Evolutionary conservation across 1,284 basidiomycete genomes (phyloP), one percentile per base, ranked within the genome.

Genomic region (Naganishia sp.): DNA sequence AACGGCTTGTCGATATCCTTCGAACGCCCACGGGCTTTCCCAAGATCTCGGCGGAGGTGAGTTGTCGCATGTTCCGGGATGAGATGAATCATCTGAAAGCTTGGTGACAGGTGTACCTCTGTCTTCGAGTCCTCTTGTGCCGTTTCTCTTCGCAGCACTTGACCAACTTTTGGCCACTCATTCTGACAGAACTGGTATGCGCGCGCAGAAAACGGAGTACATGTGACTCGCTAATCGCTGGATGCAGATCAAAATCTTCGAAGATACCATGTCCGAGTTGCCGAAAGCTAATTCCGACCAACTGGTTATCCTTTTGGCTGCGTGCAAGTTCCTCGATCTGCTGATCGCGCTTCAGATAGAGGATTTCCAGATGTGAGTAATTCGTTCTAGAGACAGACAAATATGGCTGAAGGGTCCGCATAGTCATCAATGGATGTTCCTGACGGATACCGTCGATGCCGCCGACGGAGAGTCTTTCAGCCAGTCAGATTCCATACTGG

Each of bases 381-480:
- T 21, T 11, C 23, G 0, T 18, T 18, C 52, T 0, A 9, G 3
- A 35, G 3, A 32, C 18, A 17, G 51, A 15, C 15, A 9, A 5
- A 41, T 43, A 21, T 46, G 21, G 53, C 45, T 46, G 45, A 46
- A 13, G 45, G 15, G 18, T 0, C 43, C 17, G 2, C 28, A 10
- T 32, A 96, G 94, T 71, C 91, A 99, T 77, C 94, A 99, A 83
- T 99, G 96, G 95, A 90, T 97, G 72, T 99, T 99, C 75, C 87
- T 98, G 63, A 96, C 94, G 0, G 96, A 99, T 77, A 98, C 95
- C 0, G 90, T 94, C 6, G 96, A 99, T 74, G 94, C 94, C 0
- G 86, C 94, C 13, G 94, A 94, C 77, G 88, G 88, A 9, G 88
- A 91, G 0, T 88, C 94, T 70, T 84, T 87, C 51, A 94, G 89